Base-by-base conservation (phyloP, 768 basidiomycete species). In the Suillus subluteus region DNA sequence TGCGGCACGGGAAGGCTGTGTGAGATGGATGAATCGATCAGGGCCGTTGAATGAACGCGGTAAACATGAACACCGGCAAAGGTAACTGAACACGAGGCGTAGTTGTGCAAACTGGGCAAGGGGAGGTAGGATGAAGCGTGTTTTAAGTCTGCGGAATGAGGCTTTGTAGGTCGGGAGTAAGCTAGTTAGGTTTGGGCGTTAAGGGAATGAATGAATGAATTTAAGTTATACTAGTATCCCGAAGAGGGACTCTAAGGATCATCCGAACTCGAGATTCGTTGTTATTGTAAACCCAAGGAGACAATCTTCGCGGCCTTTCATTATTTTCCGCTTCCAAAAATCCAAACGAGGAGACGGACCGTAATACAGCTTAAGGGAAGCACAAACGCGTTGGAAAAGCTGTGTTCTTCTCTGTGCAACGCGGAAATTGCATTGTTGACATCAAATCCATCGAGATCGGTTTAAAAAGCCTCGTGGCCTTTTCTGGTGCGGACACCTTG, bases 11-110 rank as follows among this genome's bases (percentile, higher is more conserved):
- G 77, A 73, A 80, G 79, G 77, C 80, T 79, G 79, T 81, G 79
- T 15, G 40, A 13, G 40, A 9, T 67, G 75, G 73, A 75, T 67
- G 71, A 76, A 68, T 71, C 69, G 73, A 82, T 81, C 81, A 83
- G 81, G 82, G 76, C 71, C 74, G 76, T 79, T 73, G 70, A 70
- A 71, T 78, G 79, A 82, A 83, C 79, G 80, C 80, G 79, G 77
- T 78, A 77, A 75, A 80, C 84, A 84, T 85, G 84, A 81, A 83
- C 75, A 74, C 74, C 73, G 75, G 75, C 71, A 76, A 72, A 70
- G 73, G 71, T 72, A 44, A n/a, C 50, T 52, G 13, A 72, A 74
- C 84, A 86, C 85, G 86, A 81, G 86, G 86, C 79, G 74, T 74
- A 73, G 79, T 3, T 77, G 76, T 68, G 70, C 74, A 72, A 61